phyloP scores from a whole-genome alignment of 1,284 basidiomycete genomes.

The Fereydounia khargensis region DNA sequence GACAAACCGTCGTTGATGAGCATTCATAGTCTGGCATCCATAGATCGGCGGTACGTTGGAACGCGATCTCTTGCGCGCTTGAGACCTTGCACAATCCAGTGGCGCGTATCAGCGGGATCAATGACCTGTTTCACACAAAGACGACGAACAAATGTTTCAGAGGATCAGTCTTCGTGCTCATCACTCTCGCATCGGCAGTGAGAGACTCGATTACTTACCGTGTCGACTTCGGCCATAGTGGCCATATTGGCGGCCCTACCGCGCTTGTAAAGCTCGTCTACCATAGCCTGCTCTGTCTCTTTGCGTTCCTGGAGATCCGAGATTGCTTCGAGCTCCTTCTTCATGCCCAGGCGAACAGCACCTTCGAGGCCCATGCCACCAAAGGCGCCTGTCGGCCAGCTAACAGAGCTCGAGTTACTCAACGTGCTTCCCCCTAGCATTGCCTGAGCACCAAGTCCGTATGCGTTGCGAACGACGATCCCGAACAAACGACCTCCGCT shows the following conservation, averaged over 20 bases:
- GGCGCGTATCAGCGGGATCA: slow-evolving; percentile 36
- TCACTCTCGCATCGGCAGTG: too few relatives aligned
- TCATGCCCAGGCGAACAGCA: slow-evolving; percentile 28
- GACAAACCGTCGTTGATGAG: too few relatives aligned
- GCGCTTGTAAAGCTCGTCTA: slow-evolving; percentile 24
- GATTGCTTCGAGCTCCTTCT: slow-evolving; percentile 29
- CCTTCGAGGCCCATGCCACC: slow-evolving; percentile 38
- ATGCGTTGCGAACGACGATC: slow-evolving; percentile 24
- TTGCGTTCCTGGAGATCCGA: slow-evolving; percentile 12
- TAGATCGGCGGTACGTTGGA: too few relatives aligned
- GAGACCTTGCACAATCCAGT: slow-evolving; percentile 8
- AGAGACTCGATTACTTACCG: too few relatives aligned
- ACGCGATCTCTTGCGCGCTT: background rate
- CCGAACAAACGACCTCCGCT: slow-evolving; percentile 24
- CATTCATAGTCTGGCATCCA: too few relatives aligned
- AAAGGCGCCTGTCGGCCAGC: slow-evolving; percentile 26
- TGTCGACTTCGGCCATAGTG: slow-evolving; percentile 32
- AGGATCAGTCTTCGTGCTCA: too few relatives aligned
- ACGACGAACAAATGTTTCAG: too few relatives aligned
- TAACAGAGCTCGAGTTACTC: slow-evolving; percentile 18
- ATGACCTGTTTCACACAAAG: too few relatives aligned
- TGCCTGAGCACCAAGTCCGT: slow-evolving; percentile 36
- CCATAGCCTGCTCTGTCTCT: slow-evolving; percentile 6
- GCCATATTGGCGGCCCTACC: slow-evolving; percentile 31
- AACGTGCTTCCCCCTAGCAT: slow-evolving; percentile 33